A percentile compares a stretch with the other conserved stretches of the same genome.
phyloP scores from a whole-genome alignment of 2,329 filamentous ascomycete genomes.

The Epichloe bromicola region DNA sequence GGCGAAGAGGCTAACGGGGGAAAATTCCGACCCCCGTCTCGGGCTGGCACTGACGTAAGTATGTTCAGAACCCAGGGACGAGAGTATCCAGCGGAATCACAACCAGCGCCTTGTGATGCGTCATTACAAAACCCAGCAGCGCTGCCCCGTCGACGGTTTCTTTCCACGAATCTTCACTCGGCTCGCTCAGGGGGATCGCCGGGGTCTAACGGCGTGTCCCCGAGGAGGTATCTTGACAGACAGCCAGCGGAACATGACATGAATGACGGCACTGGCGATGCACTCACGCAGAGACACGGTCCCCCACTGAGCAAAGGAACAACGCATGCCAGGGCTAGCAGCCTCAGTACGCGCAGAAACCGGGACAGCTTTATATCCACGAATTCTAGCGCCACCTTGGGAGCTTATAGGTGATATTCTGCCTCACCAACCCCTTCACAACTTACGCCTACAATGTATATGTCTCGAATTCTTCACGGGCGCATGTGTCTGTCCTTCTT shows the following conservation, averaged over 20 bases:
- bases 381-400: slow-evolving; percentile 25
- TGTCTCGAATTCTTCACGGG: not conserved
- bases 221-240: slow-evolving; percentile 38
- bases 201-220: slow-evolving; percentile 24
- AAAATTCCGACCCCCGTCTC: slow-evolving; percentile 43
- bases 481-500: not conserved
- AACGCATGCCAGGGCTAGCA: slow-evolving; percentile 31
- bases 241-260: slow-evolving; percentile 27
- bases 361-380: slow-evolving; percentile 27
- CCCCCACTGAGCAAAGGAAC: slow-evolving; percentile 30
- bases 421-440: slow-evolving; percentile 14
- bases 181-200: slow-evolving; percentile 32
- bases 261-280: not conserved
- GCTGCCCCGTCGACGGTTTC: slow-evolving; percentile 40
- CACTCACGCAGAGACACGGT: not conserved
- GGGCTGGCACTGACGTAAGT: slow-evolving; percentile 43
- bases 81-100: slow-evolving; percentile 19
- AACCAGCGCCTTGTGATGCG: slow-evolving; percentile 21
- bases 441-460: slow-evolving; percentile 14
- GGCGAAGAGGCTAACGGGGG: slow-evolving; percentile 34
- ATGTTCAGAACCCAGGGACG: slow-evolving; percentile 19
- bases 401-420: slow-evolving; percentile 31
- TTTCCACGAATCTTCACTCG: slow-evolving; percentile 31
- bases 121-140: slow-evolving; percentile 28
- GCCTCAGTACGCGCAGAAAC: slow-evolving; percentile 29